Evolutionary conservation across 352 stramenopile genomes (phyloP).

Genomic region (Globisporangium nagaii): DNA sequence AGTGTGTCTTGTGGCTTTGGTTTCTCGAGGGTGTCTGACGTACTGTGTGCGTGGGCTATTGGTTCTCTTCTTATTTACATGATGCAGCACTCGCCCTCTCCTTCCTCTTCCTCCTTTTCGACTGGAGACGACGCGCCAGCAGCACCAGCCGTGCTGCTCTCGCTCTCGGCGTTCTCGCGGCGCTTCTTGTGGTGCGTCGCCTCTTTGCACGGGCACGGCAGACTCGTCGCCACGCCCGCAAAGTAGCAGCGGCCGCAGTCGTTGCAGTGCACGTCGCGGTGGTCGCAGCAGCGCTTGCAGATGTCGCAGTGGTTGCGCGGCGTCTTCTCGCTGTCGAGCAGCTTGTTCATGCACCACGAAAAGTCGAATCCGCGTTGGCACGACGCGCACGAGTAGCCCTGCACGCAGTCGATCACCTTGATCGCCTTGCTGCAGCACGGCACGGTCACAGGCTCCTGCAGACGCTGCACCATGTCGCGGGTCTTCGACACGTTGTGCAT

Average conservation of each 20-base stretch:
- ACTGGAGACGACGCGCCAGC: constrained; percentile 12
- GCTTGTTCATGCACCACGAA: constrained; percentile 80
- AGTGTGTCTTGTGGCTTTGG: background rate
- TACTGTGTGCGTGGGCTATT: background rate
- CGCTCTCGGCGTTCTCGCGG: constrained; percentile 18
- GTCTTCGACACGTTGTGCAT: constrained; percentile 88
- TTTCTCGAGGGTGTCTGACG: background rate
- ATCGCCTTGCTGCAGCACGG: constrained; percentile 54
- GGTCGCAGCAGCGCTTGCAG: constrained; percentile 83
- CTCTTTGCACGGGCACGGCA: constrained; percentile 78
- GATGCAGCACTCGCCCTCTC: constrained; percentile 77
- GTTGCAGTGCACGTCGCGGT: constrained; percentile 82
- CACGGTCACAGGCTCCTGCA: constrained; percentile 62
- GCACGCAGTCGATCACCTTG: constrained; percentile 71
- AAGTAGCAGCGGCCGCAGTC: constrained; percentile 85
- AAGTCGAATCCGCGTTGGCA: constrained; percentile 64
- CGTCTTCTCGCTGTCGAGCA: constrained; percentile 64
- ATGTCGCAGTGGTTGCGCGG: constrained; percentile 81
- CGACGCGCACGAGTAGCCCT: constrained; percentile 50
- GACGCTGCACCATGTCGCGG: constrained; percentile 70
- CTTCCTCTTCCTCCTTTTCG: constrained; percentile 50
- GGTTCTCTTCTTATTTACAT: constrained; percentile 46
- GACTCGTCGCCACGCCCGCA: constrained; percentile 64
- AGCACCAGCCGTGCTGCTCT: background rate
- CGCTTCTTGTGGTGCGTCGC: constrained; percentile 51